Evolutionary conservation across 805 yeast genomes (phyloP), one percentile per base, ranked within the genome.

Genomic region (Spathaspora sp.): DNA sequence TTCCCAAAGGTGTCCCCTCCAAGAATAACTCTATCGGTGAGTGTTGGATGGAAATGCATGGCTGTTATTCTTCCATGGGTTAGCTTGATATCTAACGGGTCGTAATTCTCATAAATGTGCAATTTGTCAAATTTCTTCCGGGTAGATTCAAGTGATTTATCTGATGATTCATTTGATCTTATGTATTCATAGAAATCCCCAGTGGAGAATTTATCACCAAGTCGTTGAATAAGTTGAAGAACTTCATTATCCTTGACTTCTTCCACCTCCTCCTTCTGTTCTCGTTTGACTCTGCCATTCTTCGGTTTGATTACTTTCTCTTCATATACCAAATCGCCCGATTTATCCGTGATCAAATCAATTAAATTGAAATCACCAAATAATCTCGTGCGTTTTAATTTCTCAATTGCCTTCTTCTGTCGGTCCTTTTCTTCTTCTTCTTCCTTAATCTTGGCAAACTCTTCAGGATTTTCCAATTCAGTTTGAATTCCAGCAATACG

Each of bases 1-100:
- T 83, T 79, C 5, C 99, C 99, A n/a, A 72, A 69, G 11, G 89
- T 89, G 67, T 94, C 99, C 45, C 97, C 98, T 1, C 91, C 97
- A 31, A 89, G 64, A 1, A 91, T 75, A 4, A 93, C 60, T 56
- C 86, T 77, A 54, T 83, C 82, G 0, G 76, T 78, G 0, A 63
- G 64, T 0, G 87, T 68, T 0, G 97, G 97, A 66, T 93, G 98
- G 64, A 89, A 86, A 40, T 76, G 72, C 42, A 91, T 77, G 2
- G 88, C 73, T 0, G 92, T 83, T 64, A 93, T 83, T 52, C 99
- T 75, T 49, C 85, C 87, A 38, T 80, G 78, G 0, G 88, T 80
- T 3, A 93, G 68, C 60, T 85, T 86, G 54, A 90, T 78, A 48
- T 86, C 87, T 55, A 83, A 80, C 0, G 94, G 91, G 52, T 81